These are phyloP conservation scores for Hanseniaspora vineae DNA, from an alignment of 805 yeast species.

Conservation along the genomic window DNA sequence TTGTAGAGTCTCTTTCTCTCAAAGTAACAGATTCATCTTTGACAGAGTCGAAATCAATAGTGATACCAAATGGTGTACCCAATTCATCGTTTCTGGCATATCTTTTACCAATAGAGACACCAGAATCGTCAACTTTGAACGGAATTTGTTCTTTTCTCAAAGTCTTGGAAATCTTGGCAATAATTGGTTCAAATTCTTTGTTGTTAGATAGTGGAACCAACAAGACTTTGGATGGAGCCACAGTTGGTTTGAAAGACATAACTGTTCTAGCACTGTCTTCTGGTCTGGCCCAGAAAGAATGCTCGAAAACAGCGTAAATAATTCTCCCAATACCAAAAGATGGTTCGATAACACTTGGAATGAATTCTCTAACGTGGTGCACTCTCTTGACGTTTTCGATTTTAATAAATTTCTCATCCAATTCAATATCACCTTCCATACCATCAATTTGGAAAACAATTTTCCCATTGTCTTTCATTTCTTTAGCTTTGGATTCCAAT, in stretches of 20 bases:
- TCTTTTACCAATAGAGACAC: constrained; percentile 96
- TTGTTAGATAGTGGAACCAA: constrained; percentile 88
- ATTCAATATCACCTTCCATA: constrained; percentile 48
- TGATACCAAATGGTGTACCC: constrained; percentile 97
- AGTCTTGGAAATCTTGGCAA: constrained; percentile 51
- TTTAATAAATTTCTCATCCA: constrained; percentile 57
- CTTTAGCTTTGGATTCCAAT: constrained; percentile 61
- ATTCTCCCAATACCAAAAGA: constrained; percentile 99
- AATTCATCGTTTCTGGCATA: constrained; percentile 96
- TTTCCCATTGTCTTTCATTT: constrained; percentile 47
- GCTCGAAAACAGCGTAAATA: constrained; percentile 85
- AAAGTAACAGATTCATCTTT: constrained; percentile 81
- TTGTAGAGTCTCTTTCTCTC: constrained; percentile 95
- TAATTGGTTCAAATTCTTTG: constrained; percentile 63
- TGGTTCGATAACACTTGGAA: constrained; percentile 97
- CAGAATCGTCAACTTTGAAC: constrained; percentile 92
- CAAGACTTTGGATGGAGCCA: constrained; percentile 95
- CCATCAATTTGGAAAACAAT: constrained; percentile 59
- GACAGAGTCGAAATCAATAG: constrained; percentile 88
- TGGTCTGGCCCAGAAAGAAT: constrained; percentile 88
- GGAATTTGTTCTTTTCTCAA: constrained; percentile 78
- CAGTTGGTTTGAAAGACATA: constrained; percentile 83
- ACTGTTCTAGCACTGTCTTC: constrained; percentile 83
- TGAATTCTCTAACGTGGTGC: constrained; percentile 88
- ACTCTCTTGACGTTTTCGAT: constrained; percentile 69